Evolutionary conservation across 2,329 filamentous ascomycete genomes (phyloP).

Genomic region (Fusarium sp.): DNA sequence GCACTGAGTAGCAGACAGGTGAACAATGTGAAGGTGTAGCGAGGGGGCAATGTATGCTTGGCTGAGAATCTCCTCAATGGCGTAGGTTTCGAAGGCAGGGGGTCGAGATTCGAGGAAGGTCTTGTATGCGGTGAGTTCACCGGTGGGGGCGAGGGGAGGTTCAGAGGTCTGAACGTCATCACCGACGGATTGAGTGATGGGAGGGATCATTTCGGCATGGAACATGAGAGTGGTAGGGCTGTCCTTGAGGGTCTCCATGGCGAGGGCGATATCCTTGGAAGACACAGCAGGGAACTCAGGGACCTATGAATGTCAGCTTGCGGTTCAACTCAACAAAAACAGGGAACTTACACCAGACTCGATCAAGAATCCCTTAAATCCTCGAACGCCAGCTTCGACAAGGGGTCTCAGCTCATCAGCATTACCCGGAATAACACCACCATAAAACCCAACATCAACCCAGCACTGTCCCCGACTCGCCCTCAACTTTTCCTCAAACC

Average conservation of each 20-base stretch:
- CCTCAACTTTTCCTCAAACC: conserved; percentile 83
- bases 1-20: conserved; percentile 87
- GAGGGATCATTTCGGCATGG: conserved; percentile 98
- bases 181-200: conserved; percentile 79
- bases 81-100: conserved; percentile 88
- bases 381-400: conserved; percentile 84
- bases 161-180: conserved; percentile 76
- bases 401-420: conserved; percentile 78
- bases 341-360: conserved; percentile 81
- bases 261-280: conserved; percentile 77
- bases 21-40: conserved; percentile 90
- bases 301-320: conserved; percentile 62
- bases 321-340: not conserved
- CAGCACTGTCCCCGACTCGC: conserved; percentile 90
- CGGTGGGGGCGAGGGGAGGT: conserved; percentile 74
- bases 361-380: conserved; percentile 98
- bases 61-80: conserved; percentile 84
- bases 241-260: conserved; percentile 81
- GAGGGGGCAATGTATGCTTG: conserved; percentile 81
- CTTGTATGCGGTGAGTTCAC: conserved; percentile 78
- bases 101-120: conserved; percentile 94
- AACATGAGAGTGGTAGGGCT: conserved; percentile 95
- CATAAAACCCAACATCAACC: conserved; percentile 99
- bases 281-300: conserved; percentile 96
- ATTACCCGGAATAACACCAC: conserved; percentile 92